Evolutionary conservation across 768 basidiomycete genomes (phyloP).

Genomic region (Ephemerocybe angulata): DNA sequence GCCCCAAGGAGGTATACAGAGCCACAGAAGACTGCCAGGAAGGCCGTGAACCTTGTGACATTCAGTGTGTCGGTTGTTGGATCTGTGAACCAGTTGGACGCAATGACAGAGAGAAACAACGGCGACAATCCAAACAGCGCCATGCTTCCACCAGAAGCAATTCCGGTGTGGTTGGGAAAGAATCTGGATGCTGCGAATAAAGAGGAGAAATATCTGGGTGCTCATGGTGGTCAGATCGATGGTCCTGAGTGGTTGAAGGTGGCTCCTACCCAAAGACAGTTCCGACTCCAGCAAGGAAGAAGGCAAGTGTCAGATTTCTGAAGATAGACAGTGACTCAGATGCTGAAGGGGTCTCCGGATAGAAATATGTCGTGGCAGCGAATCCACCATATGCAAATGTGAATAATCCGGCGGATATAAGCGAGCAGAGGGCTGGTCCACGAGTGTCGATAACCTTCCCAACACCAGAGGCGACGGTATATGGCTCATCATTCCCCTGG

Average conservation of each 20-base stretch:
- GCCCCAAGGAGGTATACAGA: slow-evolving; percentile 53
- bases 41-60: slow-evolving; percentile 47
- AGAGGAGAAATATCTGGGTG: slow-evolving; percentile 59
- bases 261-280: slow-evolving; percentile 67
- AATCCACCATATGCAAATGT: slow-evolving; percentile 59
- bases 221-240: neutral
- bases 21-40: slow-evolving; percentile 54
- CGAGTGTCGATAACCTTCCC: slow-evolving; percentile 65
- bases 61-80: slow-evolving; percentile 39
- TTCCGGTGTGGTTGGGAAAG: slow-evolving; percentile 62
- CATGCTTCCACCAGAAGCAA: slow-evolving; percentile 64
- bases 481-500: slow-evolving; percentile 84
- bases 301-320: slow-evolving; percentile 46
- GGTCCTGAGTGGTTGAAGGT: neutral
- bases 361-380: slow-evolving; percentile 50
- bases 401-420: slow-evolving; percentile 58
- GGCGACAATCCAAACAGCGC: slow-evolving; percentile 82
- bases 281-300: slow-evolving; percentile 62
- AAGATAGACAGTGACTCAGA: slow-evolving; percentile 44
- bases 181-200: slow-evolving; percentile 72
- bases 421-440: slow-evolving; percentile 67
- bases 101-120: slow-evolving; percentile 63
- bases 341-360: slow-evolving; percentile 36
- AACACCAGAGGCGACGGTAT: slow-evolving; percentile 67
- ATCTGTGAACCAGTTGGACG: slow-evolving; percentile 57